phyloP scores from a whole-genome alignment of 2,329 filamentous ascomycete species.

The Capronia coronata region DNA sequence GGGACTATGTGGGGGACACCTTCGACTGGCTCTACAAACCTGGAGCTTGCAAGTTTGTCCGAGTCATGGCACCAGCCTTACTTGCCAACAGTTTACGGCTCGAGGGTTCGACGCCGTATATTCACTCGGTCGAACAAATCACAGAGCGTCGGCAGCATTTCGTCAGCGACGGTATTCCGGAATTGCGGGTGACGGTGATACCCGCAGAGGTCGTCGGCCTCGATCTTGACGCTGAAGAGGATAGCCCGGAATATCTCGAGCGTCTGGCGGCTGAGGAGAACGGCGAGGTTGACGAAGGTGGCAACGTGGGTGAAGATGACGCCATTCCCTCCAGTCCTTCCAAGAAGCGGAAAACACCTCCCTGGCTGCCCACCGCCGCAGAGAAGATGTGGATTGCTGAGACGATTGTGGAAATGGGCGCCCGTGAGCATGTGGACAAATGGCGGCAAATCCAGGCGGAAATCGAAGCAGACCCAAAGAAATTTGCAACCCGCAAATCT shows the following conservation, averaged over 20 bases:
- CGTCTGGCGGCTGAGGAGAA: slow-evolving; percentile 31
- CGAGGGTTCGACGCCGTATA: slow-evolving; percentile 29
- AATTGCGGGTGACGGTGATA: slow-evolving; percentile 71
- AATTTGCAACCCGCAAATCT: slow-evolving; percentile 26
- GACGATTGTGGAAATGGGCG: slow-evolving; percentile 56
- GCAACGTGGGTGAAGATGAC: slow-evolving; percentile 29
- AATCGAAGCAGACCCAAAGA: slow-evolving; percentile 23
- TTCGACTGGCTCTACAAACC: slow-evolving; percentile 78
- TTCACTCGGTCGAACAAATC: slow-evolving; percentile 43
- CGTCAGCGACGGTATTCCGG: slow-evolving; percentile 66
- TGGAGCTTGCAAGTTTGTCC: slow-evolving; percentile 78
- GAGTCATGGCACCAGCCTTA: slow-evolving; percentile 69
- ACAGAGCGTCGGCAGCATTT: slow-evolving; percentile 59
- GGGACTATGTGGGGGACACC: slow-evolving; percentile 67
- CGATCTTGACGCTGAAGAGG: slow-evolving; percentile 65
- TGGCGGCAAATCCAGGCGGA: slow-evolving; percentile 49
- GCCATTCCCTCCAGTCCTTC: slow-evolving; percentile 34
- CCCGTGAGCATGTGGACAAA: slow-evolving; percentile 58
- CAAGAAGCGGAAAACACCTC: slow-evolving; percentile 40
- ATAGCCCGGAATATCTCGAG: slow-evolving; percentile 47
- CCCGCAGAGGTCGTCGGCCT: slow-evolving; percentile 72
- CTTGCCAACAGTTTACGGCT: slow-evolving; percentile 54
- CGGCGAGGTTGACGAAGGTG: slow-evolving; percentile 31
- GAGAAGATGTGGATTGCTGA: slow-evolving; percentile 65
- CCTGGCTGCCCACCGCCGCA: slow-evolving; percentile 60